These are phyloP conservation scores for Aspergillus haitiensis DNA, from an alignment of 495 filamentous ascomycete species.

Conservation along the genomic window DNA sequence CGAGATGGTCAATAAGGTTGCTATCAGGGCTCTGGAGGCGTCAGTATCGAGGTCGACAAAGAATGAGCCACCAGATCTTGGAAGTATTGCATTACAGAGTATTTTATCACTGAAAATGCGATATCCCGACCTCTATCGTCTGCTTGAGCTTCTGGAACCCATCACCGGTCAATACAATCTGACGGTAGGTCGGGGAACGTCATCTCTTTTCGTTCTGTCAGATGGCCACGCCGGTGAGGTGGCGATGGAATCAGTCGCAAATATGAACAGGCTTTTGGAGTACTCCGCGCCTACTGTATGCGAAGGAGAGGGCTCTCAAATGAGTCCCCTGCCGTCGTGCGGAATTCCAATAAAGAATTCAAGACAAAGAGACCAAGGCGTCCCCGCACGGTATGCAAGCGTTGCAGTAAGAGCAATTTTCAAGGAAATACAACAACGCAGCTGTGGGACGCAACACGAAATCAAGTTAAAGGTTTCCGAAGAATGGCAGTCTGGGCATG, in stretches of 20 bases:
- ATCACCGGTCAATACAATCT: constrained; percentile 1
- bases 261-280: background rate
- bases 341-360: too few species aligned
- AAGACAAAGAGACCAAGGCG: background rate
- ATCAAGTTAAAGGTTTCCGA: constrained; percentile 2
- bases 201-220: background rate
- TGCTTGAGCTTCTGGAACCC: background rate
- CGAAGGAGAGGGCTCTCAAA: background rate
- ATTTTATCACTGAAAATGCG: too few species aligned
- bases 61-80: too few species aligned
- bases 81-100: too few species aligned
- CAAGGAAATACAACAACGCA: background rate
- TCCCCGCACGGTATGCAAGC: constrained; percentile 2
- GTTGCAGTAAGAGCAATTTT: background rate
- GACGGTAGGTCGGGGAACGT: background rate
- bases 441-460: constrained; percentile 6
- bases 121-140: background rate
- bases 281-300: background rate
- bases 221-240: background rate
- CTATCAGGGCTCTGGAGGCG: background rate
- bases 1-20: background rate
- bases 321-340: background rate
- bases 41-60: background rate
- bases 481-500: background rate
- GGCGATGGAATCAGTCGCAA: background rate